These are phyloP conservation scores for Wickerhamomyces rabaulensis DNA, from an alignment of 805 yeast species.

Conservation along the genomic window DNA sequence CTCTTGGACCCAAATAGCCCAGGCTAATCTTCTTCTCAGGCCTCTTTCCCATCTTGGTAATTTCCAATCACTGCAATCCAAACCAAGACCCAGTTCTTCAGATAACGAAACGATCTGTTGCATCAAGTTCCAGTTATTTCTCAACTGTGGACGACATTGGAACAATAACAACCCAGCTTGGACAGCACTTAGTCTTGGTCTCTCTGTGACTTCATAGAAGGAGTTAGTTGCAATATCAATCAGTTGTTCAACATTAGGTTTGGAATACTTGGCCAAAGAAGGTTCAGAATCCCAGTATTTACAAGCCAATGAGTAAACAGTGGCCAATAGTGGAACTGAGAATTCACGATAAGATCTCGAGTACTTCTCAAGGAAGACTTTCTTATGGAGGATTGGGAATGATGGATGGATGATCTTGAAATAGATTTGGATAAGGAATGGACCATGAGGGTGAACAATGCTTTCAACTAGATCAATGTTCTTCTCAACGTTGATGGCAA, in stretches of 20 bases:
- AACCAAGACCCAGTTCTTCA: slow-evolving; percentile 85
- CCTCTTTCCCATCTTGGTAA: slow-evolving; percentile 95
- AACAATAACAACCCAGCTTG: slow-evolving; percentile 81
- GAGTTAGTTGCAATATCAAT: slow-evolving; percentile 62
- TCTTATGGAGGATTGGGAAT: slow-evolving; percentile 86
- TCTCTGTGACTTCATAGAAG: slow-evolving; percentile 66
- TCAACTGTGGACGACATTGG: slow-evolving; percentile 51
- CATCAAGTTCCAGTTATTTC: slow-evolving; percentile 79
- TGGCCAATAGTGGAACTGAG: slow-evolving; percentile 85
- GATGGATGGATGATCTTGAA: slow-evolving; percentile 86
- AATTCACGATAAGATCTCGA: slow-evolving; percentile 87
- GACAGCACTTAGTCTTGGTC: slow-evolving; percentile 87
- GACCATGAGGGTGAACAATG: slow-evolving; percentile 90
- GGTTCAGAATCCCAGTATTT: slow-evolving; percentile 89
- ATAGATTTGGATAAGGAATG: slow-evolving; percentile 69
- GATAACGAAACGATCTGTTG: slow-evolving; percentile 84
- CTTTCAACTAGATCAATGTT: slow-evolving; percentile 82
- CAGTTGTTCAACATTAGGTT: slow-evolving; percentile 70
- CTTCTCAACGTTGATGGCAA: slow-evolving; percentile 62
- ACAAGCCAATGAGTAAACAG: slow-evolving; percentile 82
- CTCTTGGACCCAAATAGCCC: slow-evolving; percentile 94
- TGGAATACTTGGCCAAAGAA: slow-evolving; percentile 64
- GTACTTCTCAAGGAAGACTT: slow-evolving; percentile 87
- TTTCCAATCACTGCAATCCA: slow-evolving; percentile 89
- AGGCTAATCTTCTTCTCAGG: slow-evolving; percentile 78